Evolutionary conservation across 106 monocot genomes (phyloP), one percentile per base, ranked within the genome.

Genomic region (Dendrobium chrysotoxum): DNA sequence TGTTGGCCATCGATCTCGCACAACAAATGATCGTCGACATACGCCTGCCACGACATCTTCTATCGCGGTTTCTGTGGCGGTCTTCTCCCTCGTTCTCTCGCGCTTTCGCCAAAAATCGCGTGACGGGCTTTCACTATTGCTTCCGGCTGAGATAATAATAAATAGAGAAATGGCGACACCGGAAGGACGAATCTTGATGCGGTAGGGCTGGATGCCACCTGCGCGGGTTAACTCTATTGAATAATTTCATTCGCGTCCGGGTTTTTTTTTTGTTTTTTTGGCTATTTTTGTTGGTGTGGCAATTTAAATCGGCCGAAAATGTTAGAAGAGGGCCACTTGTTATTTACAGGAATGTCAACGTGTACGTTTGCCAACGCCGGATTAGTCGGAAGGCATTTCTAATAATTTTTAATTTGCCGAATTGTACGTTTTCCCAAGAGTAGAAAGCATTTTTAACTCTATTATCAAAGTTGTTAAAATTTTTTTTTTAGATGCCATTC

Each of bases 1-100:
- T 26, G 80, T 23, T 70, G 80, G 17, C 67, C 80, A 42, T 80
- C 80, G 68, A 80, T 70, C 26, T 66, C 67, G 68, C 80, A 80
- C 68, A 80, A 57, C 80, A 80, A 67, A 39, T 80, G 80, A 44
- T 80, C 80, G 57, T 80, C 80, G 46, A 80, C 65, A 17, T 80
- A 80, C 41, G 61, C 21, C 68, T 80, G 65, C 80, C 80, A 80
- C 70, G 80, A 70, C 80, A 79, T 79, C 16, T 40, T 79, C 79
- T 16, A 12, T 55, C 40, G 40, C n/a, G 4, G 42, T 67, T 50
- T 66, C 79, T 41, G 25, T 5, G 25, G 26, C 66, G 66, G 4
- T 28, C 66, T 67, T 11, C 68, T 68, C 68, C 13, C 68, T 68
- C 28, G 23, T 28, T 30, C 68, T 25, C 68, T 9, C 30, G 30